phyloP scores from a whole-genome alignment of 768 basidiomycete genomes.

The Leccinum aurantiacum region DNA sequence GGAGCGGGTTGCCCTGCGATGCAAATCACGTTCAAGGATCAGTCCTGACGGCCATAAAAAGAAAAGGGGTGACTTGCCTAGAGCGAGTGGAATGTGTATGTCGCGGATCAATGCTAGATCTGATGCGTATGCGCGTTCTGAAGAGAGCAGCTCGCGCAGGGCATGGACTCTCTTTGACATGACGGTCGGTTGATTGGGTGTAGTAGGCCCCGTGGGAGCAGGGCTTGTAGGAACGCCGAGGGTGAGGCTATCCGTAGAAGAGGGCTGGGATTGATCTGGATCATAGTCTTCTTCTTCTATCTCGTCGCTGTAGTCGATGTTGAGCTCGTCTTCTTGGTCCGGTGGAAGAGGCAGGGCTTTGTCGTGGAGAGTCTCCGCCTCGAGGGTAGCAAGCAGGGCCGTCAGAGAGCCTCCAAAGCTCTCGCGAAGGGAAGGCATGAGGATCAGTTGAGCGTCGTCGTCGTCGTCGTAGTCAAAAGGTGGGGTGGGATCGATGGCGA shows the following conservation, averaged over 20 bases:
- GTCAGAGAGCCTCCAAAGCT: constrained; percentile 35
- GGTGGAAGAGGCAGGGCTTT: constrained; percentile 34
- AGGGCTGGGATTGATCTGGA: constrained; percentile 24
- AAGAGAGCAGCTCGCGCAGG: constrained; percentile 72
- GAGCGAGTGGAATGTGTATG: constrained; percentile 75
- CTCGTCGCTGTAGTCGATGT: constrained; percentile 22
- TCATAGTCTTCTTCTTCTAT: constrained; percentile 32
- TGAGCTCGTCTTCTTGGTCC: constrained; percentile 24
- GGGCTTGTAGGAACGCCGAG: constrained; percentile 16
- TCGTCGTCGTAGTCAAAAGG: constrained; percentile 21
- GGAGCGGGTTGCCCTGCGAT: constrained; percentile 41
- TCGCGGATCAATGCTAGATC: constrained; percentile 78
- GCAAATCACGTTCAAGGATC: constrained; percentile 12
- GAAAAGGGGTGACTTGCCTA: constrained; percentile 48
- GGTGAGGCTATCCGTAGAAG: constrained; percentile 29
- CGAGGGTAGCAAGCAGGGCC: constrained; percentile 31
- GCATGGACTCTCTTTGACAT: constrained; percentile 76
- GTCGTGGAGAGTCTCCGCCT: constrained; percentile 31
- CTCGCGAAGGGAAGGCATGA: constrained; percentile 33
- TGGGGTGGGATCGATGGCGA: not conserved
- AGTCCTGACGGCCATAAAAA: constrained; percentile 4
- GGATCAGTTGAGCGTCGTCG: constrained; percentile 16
- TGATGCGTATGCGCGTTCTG: constrained; percentile 80
- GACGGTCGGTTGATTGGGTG: constrained; percentile 33
- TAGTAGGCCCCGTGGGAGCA: constrained; percentile 7